Evolutionary conservation across 371 early-diverging fungal species (phyloP).

Genomic region (Gilbertella persicaria): DNA sequence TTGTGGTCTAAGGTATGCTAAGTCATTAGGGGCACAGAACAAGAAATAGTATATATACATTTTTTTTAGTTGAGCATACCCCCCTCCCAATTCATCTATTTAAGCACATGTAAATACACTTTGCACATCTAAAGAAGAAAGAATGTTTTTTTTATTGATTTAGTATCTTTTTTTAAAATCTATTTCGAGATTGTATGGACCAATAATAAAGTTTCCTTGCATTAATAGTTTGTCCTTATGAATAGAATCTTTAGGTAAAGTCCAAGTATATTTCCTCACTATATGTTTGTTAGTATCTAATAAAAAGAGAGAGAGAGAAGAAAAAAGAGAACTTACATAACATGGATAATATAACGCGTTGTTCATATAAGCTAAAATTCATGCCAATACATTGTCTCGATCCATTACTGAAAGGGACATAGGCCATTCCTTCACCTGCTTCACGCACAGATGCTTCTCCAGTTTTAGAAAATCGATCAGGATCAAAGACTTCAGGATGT

Average conservation of each 20-base stretch:
- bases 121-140: no score
- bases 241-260: slow-evolving; percentile 17
- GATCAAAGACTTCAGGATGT: slow-evolving; percentile 19
- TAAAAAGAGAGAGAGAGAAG: no score
- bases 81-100: no score
- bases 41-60: slow-evolving; percentile 50
- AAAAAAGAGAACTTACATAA: slow-evolving; percentile 41
- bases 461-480: slow-evolving; percentile 29
- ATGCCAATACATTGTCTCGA: slow-evolving; percentile 50
- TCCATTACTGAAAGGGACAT: slow-evolving; percentile 51
- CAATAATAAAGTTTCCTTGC: slow-evolving; percentile 1
- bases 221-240: slow-evolving; percentile 13
- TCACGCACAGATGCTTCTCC: no score
- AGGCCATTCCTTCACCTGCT: slow-evolving; percentile 25
- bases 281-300: no score
- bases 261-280: slow-evolving; percentile 26
- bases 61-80: background rate
- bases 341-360: slow-evolving; percentile 45
- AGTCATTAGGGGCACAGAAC: slow-evolving; percentile 54
- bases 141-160: background rate
- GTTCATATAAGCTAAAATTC: slow-evolving; percentile 52
- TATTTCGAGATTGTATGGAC: background rate
- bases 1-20: slow-evolving; percentile 68
- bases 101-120: no score
- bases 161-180: slow-evolving; percentile 18